Evolutionary conservation across 2,329 filamentous ascomycete genomes (phyloP), one percentile per base, ranked within the genome.

Genomic region (Trematosphaeria pertusa): DNA sequence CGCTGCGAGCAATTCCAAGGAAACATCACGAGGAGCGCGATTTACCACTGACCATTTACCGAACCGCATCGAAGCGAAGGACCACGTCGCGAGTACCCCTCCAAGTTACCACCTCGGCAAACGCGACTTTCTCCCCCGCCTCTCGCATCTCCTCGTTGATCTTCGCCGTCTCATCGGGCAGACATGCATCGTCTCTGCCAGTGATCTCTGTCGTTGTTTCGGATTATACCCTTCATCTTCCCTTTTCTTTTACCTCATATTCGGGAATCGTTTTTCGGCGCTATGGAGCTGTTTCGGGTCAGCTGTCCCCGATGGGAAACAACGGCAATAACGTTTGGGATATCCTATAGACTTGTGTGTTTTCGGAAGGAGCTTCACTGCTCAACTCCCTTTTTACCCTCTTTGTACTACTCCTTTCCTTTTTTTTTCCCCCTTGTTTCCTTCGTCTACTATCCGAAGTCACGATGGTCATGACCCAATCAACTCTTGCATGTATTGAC

Each of bases 341-440:
- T 67, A 67, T 64, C 61, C 59, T 45, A 60, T 67, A 64, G 62
- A 61, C 52, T 63, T 59, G 50, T 48, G 36, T 59, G 54, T 43
- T 43, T 55, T 43, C 39, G 42, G 32, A 30, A 33, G 34, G 61
- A 53, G 55, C 56, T 61, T 63, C 59, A 45, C 46, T 57, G 63
- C 52, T 60, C n/a, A n/a, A n/a, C n/a, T n/a, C n/a, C n/a, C n/a
- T n/a, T n/a, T n/a, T n/a, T n/a, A n/a, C n/a, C n/a, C n/a, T n/a
- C n/a, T n/a, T n/a, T n/a, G n/a, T n/a, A n/a, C n/a, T n/a, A n/a
- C n/a, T 34, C 32, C 36, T 32, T 24, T 36, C 51, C 43, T 53
- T 46, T 18, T 54, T 51, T 46, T 39, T 48, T 50, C 46, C 42
- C 38, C 46, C 39, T n/a, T n/a, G 45, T 54, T 41, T 50, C 46